A percentile compares a stretch with the other conserved stretches of the same genome.
Evolutionary conservation across 495 filamentous ascomycete genomes (phyloP).

Genomic region (Corynascus novoguineensis): DNA sequence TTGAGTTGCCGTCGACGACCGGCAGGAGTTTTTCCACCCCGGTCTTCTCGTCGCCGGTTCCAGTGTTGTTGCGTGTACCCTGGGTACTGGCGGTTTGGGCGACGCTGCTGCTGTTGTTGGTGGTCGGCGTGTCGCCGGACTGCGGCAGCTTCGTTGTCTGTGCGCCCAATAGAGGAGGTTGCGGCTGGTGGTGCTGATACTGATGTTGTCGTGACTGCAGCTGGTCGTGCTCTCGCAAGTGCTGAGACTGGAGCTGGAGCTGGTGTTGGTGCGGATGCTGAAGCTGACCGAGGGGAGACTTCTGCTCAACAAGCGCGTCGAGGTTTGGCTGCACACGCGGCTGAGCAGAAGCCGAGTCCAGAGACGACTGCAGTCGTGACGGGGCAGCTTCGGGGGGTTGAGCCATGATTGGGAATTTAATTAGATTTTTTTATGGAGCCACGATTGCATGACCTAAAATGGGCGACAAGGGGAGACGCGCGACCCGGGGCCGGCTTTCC

Average conservation of each 20-base stretch:
- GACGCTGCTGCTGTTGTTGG: neutral
- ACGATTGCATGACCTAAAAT: constrained; percentile 34
- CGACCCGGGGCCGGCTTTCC: constrained; percentile 39
- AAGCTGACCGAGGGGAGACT: constrained; percentile 6
- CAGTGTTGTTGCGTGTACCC: constrained; percentile 7
- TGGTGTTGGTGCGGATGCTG: constrained; percentile 13
- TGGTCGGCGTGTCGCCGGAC: constrained; percentile 1
- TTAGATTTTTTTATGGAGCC: constrained; percentile 40
- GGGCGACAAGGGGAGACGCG: constrained; percentile 31
- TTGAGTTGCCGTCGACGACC: constrained; percentile 12
- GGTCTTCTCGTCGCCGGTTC: constrained; percentile 19
- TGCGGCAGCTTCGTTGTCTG: neutral
- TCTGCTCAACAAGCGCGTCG: constrained; percentile 20
- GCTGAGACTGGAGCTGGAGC: constrained; percentile 12
- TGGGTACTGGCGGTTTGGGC: constrained; percentile 16
- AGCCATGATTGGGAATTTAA: constrained; percentile 43
- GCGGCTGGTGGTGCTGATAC: constrained; percentile 8
- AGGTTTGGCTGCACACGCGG: constrained; percentile 21
- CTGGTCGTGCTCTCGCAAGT: neutral
- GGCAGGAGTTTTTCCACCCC: constrained; percentile 17
- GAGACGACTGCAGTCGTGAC: constrained; percentile 30
- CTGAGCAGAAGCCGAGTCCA: constrained; percentile 26
- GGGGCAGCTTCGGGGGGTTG: constrained; percentile 32
- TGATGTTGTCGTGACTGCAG: constrained; percentile 11
- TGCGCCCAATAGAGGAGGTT: neutral